phyloP scores from a whole-genome alignment of 1,139 yeast genomes.

The Geotrichum candidum region DNA sequence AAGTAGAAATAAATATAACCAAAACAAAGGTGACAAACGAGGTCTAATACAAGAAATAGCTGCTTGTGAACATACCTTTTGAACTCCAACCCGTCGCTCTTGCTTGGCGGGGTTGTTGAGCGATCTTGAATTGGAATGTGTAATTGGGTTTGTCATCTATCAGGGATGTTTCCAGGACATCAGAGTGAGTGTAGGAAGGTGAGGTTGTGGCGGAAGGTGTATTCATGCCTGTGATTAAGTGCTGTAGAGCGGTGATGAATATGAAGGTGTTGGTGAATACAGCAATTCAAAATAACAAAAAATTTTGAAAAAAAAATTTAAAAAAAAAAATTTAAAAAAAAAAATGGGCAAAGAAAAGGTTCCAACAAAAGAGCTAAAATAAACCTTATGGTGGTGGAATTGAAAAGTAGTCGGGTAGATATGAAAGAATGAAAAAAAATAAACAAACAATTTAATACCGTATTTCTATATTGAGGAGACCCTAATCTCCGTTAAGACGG shows the following conservation, averaged over 20 bases:
- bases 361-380: too few relatives aligned
- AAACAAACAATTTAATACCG: too few relatives aligned
- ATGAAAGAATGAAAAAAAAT: too few relatives aligned
- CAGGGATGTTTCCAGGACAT: background rate
- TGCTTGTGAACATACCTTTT: constrained; percentile 21
- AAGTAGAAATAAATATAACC: background rate
- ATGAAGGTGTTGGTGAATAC: background rate
- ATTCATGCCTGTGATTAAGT: background rate
- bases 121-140: constrained; percentile 19
- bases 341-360: too few relatives aligned
- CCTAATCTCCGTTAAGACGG: too few relatives aligned
- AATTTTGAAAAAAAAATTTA: background rate
- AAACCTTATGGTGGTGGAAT: too few relatives aligned
- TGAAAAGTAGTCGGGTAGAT: too few relatives aligned
- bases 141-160: background rate
- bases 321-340: too few relatives aligned
- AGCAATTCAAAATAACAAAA: background rate
- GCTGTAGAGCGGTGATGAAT: background rate
- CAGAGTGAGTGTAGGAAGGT: background rate
- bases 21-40: background rate
- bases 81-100: constrained; percentile 35
- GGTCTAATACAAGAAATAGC: background rate
- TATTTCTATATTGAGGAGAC: too few relatives aligned
- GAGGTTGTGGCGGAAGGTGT: background rate
- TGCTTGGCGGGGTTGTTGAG: constrained; percentile 33